Conservation (phyloP, 2,329 filamentous ascomycete species). For the Xylaria sp. region DNA sequence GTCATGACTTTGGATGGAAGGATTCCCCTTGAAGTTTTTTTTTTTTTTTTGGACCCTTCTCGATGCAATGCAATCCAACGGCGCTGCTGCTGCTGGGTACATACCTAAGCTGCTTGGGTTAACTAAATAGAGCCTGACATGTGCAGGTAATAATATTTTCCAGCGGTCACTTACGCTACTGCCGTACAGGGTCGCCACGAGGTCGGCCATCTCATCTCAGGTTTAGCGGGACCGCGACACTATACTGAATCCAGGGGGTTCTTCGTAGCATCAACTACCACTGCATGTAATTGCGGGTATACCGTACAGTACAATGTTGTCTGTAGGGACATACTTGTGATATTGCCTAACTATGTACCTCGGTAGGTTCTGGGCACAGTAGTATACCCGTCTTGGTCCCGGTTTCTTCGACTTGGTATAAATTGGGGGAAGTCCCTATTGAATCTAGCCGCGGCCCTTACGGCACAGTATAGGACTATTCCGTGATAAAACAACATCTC, state of each 20-base stretch:
- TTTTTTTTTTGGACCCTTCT: conserved; percentile 14
- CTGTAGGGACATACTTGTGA: not conserved
- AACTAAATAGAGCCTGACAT: conserved; percentile 10
- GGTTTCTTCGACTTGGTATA: not conserved
- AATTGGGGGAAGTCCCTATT: not conserved
- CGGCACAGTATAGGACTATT: not conserved
- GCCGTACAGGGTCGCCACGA: conserved; percentile 34
- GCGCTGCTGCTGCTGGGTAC: conserved; percentile 22
- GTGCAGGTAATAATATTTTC: conserved; percentile 17
- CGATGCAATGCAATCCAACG: conserved; percentile 27
- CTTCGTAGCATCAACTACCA: not conserved
- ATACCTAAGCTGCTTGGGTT: too few relatives aligned
- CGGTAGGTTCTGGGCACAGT: conserved; percentile 1
- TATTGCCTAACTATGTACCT: not conserved
- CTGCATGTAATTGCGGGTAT: not conserved
- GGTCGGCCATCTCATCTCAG: conserved; percentile 27
- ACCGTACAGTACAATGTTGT: not conserved
- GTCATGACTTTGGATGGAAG: conserved; percentile 15
- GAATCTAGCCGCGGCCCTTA: not conserved
- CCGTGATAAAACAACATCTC: not conserved
- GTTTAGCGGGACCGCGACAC: conserved; percentile 24
- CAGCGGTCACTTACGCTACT: conserved; percentile 1
- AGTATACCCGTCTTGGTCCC: not conserved
- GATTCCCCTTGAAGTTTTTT: conserved; percentile 16
- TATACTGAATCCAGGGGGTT: conserved; percentile 13